Evolutionary conservation across 345 rosid genomes (phyloP).

Genomic region (Gossypium thurberi): DNA sequence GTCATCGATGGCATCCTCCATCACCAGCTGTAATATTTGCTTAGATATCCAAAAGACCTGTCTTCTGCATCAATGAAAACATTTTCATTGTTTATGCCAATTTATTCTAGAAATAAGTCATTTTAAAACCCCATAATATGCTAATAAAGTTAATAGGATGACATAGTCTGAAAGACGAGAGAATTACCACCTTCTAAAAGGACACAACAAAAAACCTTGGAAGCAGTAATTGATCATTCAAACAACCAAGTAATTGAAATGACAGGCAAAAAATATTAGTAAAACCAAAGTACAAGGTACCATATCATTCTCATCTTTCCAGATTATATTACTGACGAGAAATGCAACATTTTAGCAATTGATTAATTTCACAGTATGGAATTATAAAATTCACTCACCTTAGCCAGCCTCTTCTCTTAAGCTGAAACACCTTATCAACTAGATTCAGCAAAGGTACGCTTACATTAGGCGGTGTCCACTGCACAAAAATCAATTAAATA

Average conservation of each 20-base stretch:
- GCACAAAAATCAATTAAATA: background rate
- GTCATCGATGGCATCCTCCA: slow-evolving; percentile 99
- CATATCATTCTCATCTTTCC: background rate
- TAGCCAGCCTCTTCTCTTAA: slow-evolving; percentile 95
- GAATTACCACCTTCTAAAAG: background rate
- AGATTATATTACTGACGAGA: background rate
- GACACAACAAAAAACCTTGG: background rate
- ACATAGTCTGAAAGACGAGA: background rate
- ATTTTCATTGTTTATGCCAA: slow-evolving; percentile 11
- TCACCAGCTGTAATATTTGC: slow-evolving; percentile 84
- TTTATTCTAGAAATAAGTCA: background rate
- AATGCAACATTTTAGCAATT: background rate
- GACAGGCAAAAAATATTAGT: background rate
- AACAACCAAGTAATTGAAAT: background rate
- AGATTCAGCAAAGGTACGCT: slow-evolving; percentile 91
- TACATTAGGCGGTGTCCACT: slow-evolving; percentile 70
- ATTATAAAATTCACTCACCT: slow-evolving; percentile 44
- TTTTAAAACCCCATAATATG: background rate
- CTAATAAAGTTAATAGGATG: background rate
- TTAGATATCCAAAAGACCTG: slow-evolving; percentile 98
- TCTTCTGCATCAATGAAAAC: slow-evolving; percentile 48
- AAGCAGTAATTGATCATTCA: background rate
- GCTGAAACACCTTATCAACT: slow-evolving; percentile 94
- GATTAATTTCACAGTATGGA: background rate
- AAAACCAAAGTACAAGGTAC: slow-evolving; percentile 6